Conservation (phyloP, 2,329 filamentous ascomycete species). For the Pseudogymnoascus sp. region DNA sequence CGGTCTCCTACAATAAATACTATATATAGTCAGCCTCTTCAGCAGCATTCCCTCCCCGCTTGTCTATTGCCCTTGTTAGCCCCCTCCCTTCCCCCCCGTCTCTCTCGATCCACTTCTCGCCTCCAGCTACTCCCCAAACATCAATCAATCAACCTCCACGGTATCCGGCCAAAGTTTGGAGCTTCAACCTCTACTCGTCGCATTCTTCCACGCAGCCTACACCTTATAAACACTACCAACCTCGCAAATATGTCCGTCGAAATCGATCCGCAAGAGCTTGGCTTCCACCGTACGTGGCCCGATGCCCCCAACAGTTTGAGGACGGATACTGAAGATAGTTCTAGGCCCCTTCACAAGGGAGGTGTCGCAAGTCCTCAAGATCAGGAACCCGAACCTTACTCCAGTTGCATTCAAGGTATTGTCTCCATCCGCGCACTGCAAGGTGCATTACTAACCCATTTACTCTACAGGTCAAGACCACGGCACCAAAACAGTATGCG, state of each 20-base stretch:
- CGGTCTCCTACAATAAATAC: neutral
- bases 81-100: neutral
- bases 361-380: slow-evolving; percentile 55
- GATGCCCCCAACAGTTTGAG: slow-evolving; percentile 9
- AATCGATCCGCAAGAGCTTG: slow-evolving; percentile 83
- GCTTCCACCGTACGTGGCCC: slow-evolving; percentile 71
- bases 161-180: neutral
- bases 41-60: neutral
- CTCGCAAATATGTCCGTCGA: slow-evolving; percentile 47
- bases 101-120: slow-evolving; percentile 1
- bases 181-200: slow-evolving; percentile 7
- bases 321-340: slow-evolving; percentile 21
- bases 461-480: slow-evolving; percentile 79
- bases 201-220: neutral
- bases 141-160: neutral
- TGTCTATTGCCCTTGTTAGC: slow-evolving; percentile 1
- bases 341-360: slow-evolving; percentile 59
- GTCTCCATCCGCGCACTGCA: slow-evolving; percentile 6
- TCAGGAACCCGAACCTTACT: slow-evolving; percentile 53
- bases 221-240: neutral
- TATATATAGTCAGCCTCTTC: neutral
- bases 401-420: slow-evolving; percentile 65
- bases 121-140: slow-evolving; percentile 3
- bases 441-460: slow-evolving; percentile 22
- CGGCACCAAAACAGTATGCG: slow-evolving; percentile 92